phyloP scores from a whole-genome alignment of 208 protist species.

The Trypanosomatidae sp. region DNA sequence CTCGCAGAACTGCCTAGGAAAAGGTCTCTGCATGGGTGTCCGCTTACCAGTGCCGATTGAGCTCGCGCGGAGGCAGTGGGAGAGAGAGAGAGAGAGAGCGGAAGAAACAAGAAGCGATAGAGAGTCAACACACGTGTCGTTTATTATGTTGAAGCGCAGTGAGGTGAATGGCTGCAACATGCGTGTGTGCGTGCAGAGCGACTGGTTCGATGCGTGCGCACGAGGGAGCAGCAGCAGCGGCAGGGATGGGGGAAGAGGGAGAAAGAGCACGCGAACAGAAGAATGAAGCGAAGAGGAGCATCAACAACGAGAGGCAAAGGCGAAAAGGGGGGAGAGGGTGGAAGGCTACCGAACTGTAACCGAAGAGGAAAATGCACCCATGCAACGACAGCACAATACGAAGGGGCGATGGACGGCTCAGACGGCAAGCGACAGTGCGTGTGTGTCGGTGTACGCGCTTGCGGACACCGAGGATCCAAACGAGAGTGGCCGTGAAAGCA shows the following conservation, averaged over 20 bases:
- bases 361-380: background rate
- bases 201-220: background rate
- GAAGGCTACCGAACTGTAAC: background rate
- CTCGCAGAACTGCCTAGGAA: background rate
- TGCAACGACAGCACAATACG: background rate
- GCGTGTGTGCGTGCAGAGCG: background rate
- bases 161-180: background rate
- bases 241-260: background rate
- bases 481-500: background rate
- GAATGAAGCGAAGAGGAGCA: background rate
- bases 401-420: background rate
- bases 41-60: background rate
- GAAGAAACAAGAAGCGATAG: background rate
- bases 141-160: background rate
- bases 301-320: background rate
- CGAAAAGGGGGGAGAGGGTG: background rate
- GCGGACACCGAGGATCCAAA: background rate
- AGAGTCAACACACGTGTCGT: background rate
- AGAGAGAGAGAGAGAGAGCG: background rate
- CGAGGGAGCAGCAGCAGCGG: background rate
- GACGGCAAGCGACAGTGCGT: background rate
- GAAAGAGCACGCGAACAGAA: too few species aligned
- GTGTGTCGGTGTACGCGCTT: background rate
- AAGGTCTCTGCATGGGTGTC: background rate
- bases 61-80: background rate